Base-by-base conservation (phyloP, 1,284 basidiomycete species). In the Agroathelia rolfsii region DNA sequence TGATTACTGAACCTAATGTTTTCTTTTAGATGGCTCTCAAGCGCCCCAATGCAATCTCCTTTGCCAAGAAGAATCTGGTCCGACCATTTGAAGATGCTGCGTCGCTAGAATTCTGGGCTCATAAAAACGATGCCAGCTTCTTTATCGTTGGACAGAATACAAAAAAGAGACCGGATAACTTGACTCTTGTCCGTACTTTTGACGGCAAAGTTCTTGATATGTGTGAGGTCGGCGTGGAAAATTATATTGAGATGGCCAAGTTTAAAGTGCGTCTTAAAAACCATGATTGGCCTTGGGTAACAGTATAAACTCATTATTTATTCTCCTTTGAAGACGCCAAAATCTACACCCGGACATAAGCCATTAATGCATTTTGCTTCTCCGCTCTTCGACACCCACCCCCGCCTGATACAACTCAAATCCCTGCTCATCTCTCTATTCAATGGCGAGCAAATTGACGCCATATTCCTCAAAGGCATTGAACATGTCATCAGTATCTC, bases 331-430 rank as follows among this genome's bases (percentile, higher is more conserved):
- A 46, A 93, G 84, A 82, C 83, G 28, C 66, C 77, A 23, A 95
- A 95, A 72, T 79, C 84, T 7, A 81, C 88, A 4, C 76, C 86
- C 18, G 93, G 93, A n/a, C 79, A 90, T 47, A 80, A 85, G 46
- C 93, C 94, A 31, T 60, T 97, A 44, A 82, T 98, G 65, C 90
- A 95, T 53, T 99, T 99, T 54, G 88, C 88, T 18, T 94, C 87
- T 2, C 85, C 89, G 41, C 68, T 94, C 10, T 96, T 94, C 56
- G 88, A 93, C 47, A 79, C 84, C 0, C 88, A 94, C 55, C 88
- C 90, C 3, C 79, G 85, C 3, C 90, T 83, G 56, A 64, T 78
- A n/a, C 88, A 92, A 49, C 72, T 97, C 49, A 97, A 96, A 64
- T 93, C 86, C 2, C 67, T 94, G 50, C 69, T 98, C 4, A 72